These are phyloP conservation scores for Myrica gale DNA, from an alignment of 306 rosid species.

Conservation along the genomic window DNA sequence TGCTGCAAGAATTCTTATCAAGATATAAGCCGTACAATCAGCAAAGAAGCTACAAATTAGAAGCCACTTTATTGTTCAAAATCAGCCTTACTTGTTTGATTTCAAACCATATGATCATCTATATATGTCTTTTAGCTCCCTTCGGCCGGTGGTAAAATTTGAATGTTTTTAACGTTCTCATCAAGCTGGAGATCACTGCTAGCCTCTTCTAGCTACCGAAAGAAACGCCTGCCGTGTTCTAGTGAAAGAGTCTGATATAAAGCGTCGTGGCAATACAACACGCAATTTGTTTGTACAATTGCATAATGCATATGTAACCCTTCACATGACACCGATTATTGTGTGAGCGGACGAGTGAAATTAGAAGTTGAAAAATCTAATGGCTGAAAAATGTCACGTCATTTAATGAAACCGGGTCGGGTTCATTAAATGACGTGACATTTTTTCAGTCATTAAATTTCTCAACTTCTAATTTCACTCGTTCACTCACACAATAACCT, in stretches of 20 bases:
- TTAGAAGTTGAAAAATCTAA: too few relatives aligned
- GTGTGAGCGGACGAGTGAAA: too few relatives aligned
- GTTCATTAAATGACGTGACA: too few relatives aligned
- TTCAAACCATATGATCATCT: neutral
- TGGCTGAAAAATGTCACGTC: too few relatives aligned
- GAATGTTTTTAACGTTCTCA: constrained; percentile 10
- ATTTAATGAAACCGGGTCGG: too few relatives aligned
- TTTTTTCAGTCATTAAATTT: too few relatives aligned
- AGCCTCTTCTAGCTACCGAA: neutral
- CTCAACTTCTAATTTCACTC: too few relatives aligned
- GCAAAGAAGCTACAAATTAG: constrained; percentile 1
- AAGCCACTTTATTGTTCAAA: constrained; percentile 1
- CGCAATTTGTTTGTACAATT: neutral
- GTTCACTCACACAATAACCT: too few relatives aligned
- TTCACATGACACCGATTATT: neutral
- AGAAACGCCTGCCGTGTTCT: neutral
- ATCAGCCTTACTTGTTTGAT: neutral
- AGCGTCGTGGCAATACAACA: neutral
- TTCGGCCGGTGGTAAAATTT: neutral
- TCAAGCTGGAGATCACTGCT: neutral
- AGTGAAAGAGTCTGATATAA: neutral
- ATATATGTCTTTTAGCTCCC: neutral
- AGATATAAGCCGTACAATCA: neutral
- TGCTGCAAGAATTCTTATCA: neutral
- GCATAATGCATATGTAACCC: neutral